These are phyloP conservation scores for Neltuma alba DNA, from an alignment of 306 rosid genomes.

Conservation along the genomic window DNA sequence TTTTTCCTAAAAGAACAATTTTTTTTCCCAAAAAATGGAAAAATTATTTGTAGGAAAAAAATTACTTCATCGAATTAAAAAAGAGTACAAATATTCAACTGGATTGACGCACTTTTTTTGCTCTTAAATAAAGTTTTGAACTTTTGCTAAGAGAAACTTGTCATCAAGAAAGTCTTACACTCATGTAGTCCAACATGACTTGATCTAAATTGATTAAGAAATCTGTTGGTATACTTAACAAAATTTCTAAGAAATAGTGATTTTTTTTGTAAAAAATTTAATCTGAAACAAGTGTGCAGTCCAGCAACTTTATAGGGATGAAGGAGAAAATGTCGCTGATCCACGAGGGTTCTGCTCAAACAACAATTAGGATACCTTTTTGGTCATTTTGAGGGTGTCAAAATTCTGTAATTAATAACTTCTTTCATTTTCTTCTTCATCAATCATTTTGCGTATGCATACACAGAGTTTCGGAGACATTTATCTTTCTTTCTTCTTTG, in stretches of 20 bases:
- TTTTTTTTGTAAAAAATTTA: not conserved
- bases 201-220: no score
- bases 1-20: no score
- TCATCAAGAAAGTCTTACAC: no score
- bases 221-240: no score
- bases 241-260: not conserved
- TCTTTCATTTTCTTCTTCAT: not conserved
- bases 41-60: no score
- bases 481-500: not conserved
- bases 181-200: no score
- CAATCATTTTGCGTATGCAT: not conserved
- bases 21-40: no score
- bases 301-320: not conserved
- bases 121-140: no score
- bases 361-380: not conserved
- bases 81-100: no score
- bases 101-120: no score
- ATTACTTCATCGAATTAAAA: no score
- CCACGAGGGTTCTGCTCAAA: not conserved
- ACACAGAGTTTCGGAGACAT: not conserved
- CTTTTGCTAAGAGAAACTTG: no score
- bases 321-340: constrained; percentile 12
- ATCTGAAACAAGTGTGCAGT: not conserved
- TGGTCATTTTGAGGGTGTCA: not conserved
- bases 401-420: not conserved